phyloP scores from a whole-genome alignment of 306 rosid genomes.

The Heteromeles arbutifolia region DNA sequence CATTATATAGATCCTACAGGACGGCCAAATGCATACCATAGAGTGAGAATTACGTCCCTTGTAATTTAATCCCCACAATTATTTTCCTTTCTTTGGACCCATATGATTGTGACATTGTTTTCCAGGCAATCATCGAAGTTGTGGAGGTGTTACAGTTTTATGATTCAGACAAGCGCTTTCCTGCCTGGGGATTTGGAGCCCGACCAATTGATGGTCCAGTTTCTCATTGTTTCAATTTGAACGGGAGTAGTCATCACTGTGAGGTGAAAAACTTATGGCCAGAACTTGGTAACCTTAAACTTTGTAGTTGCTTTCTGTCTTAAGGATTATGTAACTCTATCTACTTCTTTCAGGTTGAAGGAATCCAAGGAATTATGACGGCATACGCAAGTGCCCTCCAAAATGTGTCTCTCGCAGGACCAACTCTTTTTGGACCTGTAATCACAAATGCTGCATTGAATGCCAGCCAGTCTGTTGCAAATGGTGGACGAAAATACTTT shows the following conservation, averaged over 20 bases:
- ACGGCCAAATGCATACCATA: constrained; percentile 90
- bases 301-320: constrained; percentile 14
- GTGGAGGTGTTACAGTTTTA: constrained; percentile 92
- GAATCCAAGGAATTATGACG: constrained; percentile 93
- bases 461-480: constrained; percentile 89
- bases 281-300: constrained; percentile 19
- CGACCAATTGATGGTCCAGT: constrained; percentile 99
- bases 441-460: constrained; percentile 78
- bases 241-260: constrained; percentile 84
- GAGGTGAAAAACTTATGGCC: constrained; percentile 52
- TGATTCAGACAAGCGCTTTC: constrained; percentile 88
- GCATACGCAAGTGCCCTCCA: constrained; percentile 92
- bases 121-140: constrained; percentile 87
- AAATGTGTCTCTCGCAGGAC: constrained; percentile 98
- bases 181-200: constrained; percentile 99
- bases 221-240: constrained; percentile 95
- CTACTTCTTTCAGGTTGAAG: constrained; percentile 77
- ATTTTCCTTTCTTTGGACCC: constrained; percentile 10
- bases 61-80: constrained; percentile 8
- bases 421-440: constrained; percentile 98
- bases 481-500: constrained; percentile 75
- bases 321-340: constrained; percentile 9
- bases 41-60: constrained; percentile 55
- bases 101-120: constrained; percentile 16
- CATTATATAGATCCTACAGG: constrained; percentile 97